phyloP scores from a whole-genome alignment of 164 flowering plant genomes.

The Platanus orientalis region DNA sequence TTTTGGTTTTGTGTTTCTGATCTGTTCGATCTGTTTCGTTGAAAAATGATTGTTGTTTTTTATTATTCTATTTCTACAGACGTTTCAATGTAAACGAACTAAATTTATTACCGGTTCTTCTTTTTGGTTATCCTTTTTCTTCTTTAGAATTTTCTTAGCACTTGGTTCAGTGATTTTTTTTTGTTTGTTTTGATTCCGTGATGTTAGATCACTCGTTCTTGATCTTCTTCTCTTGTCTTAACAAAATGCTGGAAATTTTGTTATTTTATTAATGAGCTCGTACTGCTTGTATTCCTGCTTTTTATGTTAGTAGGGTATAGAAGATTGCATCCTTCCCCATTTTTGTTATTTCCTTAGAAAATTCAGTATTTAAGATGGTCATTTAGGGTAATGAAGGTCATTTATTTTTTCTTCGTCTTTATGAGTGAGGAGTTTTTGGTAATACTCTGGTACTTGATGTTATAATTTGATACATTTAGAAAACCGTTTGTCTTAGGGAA shows the following conservation, averaged over 20 bases:
- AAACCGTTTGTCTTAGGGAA: background rate
- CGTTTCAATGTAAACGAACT: background rate
- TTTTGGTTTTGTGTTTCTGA: background rate
- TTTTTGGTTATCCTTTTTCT: background rate
- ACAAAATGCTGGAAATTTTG: background rate
- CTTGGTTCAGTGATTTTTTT: background rate
- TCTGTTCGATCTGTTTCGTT: conserved; percentile 4
- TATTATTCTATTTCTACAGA: background rate
- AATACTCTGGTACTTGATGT: background rate
- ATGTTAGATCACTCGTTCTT: background rate
- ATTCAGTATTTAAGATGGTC: background rate
- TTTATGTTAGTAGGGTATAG: background rate
- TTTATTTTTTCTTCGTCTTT: background rate
- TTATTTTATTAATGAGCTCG: background rate
- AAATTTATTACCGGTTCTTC: background rate
- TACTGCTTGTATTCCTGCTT: background rate
- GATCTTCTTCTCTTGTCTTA: background rate
- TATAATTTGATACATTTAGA: background rate
- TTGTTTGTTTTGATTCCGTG: too few relatives aligned
- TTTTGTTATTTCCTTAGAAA: background rate
- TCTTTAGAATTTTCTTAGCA: background rate
- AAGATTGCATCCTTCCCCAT: background rate
- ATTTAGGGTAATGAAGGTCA: background rate
- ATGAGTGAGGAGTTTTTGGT: too few relatives aligned
- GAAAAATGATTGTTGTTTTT: background rate